Conservation (phyloP, 768 basidiomycete species). For the Mycena indigotica region DNA sequence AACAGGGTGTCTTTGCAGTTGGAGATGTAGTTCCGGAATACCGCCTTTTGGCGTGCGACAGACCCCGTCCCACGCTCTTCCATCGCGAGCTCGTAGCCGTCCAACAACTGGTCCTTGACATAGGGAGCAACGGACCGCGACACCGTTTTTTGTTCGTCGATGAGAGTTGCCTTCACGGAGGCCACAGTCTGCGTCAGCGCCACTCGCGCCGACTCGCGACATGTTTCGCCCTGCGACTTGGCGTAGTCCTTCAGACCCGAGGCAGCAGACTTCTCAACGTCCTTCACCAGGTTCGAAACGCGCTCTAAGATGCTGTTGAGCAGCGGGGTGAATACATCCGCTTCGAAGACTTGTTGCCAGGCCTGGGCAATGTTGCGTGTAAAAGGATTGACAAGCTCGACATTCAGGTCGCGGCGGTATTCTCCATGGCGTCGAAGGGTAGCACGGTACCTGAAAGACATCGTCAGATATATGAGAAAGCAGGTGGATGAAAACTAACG, state of each 20-base stretch:
- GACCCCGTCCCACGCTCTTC: slow-evolving; percentile 56
- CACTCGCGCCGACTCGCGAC: slow-evolving; percentile 52
- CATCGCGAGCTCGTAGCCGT: slow-evolving; percentile 58
- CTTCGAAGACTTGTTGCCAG: slow-evolving; percentile 64
- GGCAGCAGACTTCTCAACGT: slow-evolving; percentile 54
- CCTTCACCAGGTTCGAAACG: slow-evolving; percentile 49
- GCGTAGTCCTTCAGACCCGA: slow-evolving; percentile 55
- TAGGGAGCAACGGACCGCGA: slow-evolving; percentile 60
- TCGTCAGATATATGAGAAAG: not conserved
- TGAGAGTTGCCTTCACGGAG: slow-evolving; percentile 52
- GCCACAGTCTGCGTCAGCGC: slow-evolving; percentile 51
- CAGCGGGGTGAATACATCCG: slow-evolving; percentile 55
- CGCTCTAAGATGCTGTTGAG: slow-evolving; percentile 38
- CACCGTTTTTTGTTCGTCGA: slow-evolving; percentile 58
- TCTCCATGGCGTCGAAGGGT: slow-evolving; percentile 57
- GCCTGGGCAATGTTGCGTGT: slow-evolving; percentile 58
- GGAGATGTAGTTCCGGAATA: slow-evolving; percentile 50
- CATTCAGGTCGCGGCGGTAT: slow-evolving; percentile 62
- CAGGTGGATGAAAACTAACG: slow-evolving; percentile 52
- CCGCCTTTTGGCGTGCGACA: slow-evolving; percentile 59
- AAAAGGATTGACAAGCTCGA: slow-evolving; percentile 58
- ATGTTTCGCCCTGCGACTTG: slow-evolving; percentile 51
- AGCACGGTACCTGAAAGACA: slow-evolving; percentile 12
- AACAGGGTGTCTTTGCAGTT: slow-evolving; percentile 53
- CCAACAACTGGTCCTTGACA: slow-evolving; percentile 50